These are phyloP conservation scores for Mycena citricolor DNA, from an alignment of 1,284 basidiomycete species.

Conservation along the genomic window DNA sequence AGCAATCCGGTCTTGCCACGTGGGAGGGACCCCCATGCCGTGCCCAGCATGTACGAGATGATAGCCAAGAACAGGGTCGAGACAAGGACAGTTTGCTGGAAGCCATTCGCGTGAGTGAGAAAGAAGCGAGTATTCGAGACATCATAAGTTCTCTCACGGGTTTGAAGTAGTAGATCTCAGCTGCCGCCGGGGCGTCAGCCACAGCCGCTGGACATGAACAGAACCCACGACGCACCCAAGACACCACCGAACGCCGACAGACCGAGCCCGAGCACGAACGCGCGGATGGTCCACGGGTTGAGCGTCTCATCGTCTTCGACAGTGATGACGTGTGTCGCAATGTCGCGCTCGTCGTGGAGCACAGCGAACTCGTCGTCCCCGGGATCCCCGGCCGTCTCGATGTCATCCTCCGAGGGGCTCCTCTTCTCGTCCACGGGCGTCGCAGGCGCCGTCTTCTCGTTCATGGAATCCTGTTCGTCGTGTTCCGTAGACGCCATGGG, in stretches of 20 bases:
- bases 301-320: constrained; percentile 55
- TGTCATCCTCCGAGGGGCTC: constrained; percentile 31
- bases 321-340: constrained; percentile 52
- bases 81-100: constrained; percentile 49
- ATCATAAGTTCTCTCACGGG: too few species aligned
- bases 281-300: constrained; percentile 58
- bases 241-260: constrained; percentile 62
- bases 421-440: constrained; percentile 31
- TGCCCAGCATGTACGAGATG: constrained; percentile 41
- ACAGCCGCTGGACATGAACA: constrained; percentile 16
- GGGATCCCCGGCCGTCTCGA: constrained; percentile 32
- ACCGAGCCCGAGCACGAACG: constrained; percentile 59
- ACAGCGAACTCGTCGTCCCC: constrained; percentile 34
- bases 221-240: constrained; percentile 34
- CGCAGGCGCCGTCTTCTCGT: constrained; percentile 26
- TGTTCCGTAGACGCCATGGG: too few species aligned
- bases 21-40: constrained; percentile 49
- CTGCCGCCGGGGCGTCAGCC: constrained; percentile 23
- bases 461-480: too few species aligned
- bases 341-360: constrained; percentile 45
- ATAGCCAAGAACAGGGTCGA: constrained; percentile 56
- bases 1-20: constrained; percentile 45
- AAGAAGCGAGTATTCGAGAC: neutral
- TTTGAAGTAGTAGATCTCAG: constrained; percentile 67
- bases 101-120: neutral